Percentiles rank a stretch among this genome's conserved stretches.
Conservation (phyloP, 1,139 yeast genomes). For the Blastobotrys malaysiensis region DNA sequence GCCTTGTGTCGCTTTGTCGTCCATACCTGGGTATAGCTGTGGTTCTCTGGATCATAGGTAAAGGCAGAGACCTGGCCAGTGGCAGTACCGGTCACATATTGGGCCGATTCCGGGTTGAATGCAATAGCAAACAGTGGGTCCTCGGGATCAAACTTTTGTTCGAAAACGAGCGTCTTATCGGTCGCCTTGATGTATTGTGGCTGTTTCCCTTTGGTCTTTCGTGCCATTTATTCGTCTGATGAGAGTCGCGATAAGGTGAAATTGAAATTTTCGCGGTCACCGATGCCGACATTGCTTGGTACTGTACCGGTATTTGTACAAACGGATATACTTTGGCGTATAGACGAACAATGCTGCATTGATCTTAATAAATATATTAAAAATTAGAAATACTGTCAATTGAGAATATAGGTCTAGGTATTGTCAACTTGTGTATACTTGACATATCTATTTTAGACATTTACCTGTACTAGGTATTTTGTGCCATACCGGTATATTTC, state of each 20-base stretch:
- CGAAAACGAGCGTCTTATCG: constrained; percentile 10
- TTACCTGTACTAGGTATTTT: too few relatives aligned
- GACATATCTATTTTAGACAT: too few relatives aligned
- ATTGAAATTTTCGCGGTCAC: background rate
- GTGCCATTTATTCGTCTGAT: background rate
- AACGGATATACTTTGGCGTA: too few relatives aligned
- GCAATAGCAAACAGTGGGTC: constrained; percentile 70
- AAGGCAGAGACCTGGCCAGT: constrained; percentile 60
- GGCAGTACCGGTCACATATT: constrained; percentile 66
- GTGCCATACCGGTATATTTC: too few relatives aligned
- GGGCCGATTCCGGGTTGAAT: constrained; percentile 69
- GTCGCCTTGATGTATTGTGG: background rate
- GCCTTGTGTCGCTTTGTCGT: constrained; percentile 87
- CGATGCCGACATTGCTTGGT: too few relatives aligned
- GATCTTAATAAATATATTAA: too few relatives aligned
- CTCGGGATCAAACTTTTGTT: constrained; percentile 28
- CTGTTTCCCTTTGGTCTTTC: background rate
- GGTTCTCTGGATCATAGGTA: constrained; percentile 35
- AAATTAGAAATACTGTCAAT: too few relatives aligned
- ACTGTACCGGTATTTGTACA: too few relatives aligned
- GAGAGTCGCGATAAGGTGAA: background rate
- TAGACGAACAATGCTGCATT: too few relatives aligned
- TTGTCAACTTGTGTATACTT: too few relatives aligned
- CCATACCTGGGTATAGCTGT: constrained; percentile 49
- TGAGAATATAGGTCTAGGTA: too few relatives aligned